phyloP scores from a whole-genome alignment of 345 rosid genomes.

The Ceriops decandra region DNA sequence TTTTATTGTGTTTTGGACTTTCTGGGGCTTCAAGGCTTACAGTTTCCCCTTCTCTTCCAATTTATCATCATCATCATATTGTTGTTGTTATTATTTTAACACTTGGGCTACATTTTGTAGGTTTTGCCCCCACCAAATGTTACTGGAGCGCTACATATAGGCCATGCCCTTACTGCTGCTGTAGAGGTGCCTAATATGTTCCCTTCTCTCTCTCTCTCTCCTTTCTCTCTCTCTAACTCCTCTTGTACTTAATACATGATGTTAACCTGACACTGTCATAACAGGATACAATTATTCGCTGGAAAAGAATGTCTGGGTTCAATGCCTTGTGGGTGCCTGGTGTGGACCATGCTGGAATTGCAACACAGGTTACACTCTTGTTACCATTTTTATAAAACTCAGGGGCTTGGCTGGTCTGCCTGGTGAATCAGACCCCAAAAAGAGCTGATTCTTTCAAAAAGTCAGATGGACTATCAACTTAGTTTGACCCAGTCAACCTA shows the following conservation, averaged over 20 bases:
- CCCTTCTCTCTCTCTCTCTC: constrained; percentile 9
- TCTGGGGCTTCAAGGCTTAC: too few relatives aligned
- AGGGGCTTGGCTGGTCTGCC: too few relatives aligned
- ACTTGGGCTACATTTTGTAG: constrained; percentile 32
- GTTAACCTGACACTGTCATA: constrained; percentile 7
- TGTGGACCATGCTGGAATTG: constrained; percentile 96
- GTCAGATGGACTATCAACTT: too few relatives aligned
- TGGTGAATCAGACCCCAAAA: too few relatives aligned
- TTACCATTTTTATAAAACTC: neutral
- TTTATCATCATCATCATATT: too few relatives aligned
- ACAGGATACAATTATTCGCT: constrained; percentile 90
- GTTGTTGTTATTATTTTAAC: too few relatives aligned
- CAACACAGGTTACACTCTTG: constrained; percentile 68
- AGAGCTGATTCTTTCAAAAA: too few relatives aligned
- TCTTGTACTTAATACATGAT: neutral
- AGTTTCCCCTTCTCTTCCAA: too few relatives aligned
- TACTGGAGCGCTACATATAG: constrained; percentile 93
- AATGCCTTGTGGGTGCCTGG: constrained; percentile 97
- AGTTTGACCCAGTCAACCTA: too few relatives aligned
- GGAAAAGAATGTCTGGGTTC: constrained; percentile 94
- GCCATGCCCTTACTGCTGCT: constrained; percentile 92
- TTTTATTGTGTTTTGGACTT: too few relatives aligned
- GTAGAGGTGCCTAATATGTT: constrained; percentile 46
- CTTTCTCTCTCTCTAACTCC: constrained; percentile 1
- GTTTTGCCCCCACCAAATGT: constrained; percentile 99